Evolutionary conservation across 2,329 filamentous ascomycete species (phyloP), one percentile per base, ranked within the genome.

Genomic region (Fusarium sterilihyphosum): DNA sequence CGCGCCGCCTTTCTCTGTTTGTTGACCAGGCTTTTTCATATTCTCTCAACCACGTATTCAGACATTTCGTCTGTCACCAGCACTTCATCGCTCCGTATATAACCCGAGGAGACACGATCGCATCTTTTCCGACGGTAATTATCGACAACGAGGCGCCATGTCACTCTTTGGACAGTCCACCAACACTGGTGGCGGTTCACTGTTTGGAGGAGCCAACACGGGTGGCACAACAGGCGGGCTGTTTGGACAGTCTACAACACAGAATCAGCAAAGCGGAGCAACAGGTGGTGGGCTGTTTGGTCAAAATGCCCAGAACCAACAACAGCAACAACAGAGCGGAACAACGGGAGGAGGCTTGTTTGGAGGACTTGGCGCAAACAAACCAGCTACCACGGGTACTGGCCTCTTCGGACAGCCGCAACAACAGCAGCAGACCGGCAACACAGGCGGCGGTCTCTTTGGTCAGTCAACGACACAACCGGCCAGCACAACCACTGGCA

Each of bases 101-200:
- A 37, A 22, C 43, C 29, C 24, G 24, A 52, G 37, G 35, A 59
- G 33, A 12, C 61, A 54, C 61, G 53, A 54, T 50, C 62, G 49
- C 26, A 3, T 31, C 40, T 12, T 58, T 54, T n/a, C 40, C 56
- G 41, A 49, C 49, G 14, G 38, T 29, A 57, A 29, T 29, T 33
- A 49, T 54, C 65, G 59, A 71, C 38, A 63, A 43, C 67, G 61
- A 70, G 57, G 61, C 63, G 73, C 63, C 72, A 83, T 83, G 81
- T 81, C 81, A 67, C 76, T 83, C 70, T 83, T 84, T 63, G 82
- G 81, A 64, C 78, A 80, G 74, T 58, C 78, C 41, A 77, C 71
- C 61, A 77, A 71, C 67, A 72, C 77, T 44, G 64, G 74, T 67
- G 74, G 72, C 57, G 65, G 72, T 70, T 74, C 72, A 44, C 63